Percentiles rank a stretch among this genome's conserved stretches.
These are phyloP conservation scores for Phaeosphaeriaceae sp. DNA, from an alignment of 2,329 filamentous ascomycete species.

Conservation along the genomic window DNA sequence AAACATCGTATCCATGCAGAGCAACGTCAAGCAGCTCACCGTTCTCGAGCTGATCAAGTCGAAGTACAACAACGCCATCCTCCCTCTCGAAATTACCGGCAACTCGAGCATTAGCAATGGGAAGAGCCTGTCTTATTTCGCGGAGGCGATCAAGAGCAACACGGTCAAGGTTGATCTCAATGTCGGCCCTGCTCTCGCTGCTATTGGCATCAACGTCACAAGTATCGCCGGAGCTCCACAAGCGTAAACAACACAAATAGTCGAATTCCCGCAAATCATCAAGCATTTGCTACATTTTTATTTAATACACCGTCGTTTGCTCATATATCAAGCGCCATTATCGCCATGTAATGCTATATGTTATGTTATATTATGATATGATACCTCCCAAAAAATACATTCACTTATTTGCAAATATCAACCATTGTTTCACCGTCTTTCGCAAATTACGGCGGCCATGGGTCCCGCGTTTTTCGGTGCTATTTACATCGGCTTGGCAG, in stretches of 20 bases:
- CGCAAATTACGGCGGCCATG: too few relatives aligned
- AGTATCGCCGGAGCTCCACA: not conserved
- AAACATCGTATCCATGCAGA: constrained; percentile 63
- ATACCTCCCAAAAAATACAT: too few relatives aligned
- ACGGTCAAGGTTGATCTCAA: constrained; percentile 62
- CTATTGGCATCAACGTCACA: constrained; percentile 36
- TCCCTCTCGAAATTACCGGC: constrained; percentile 64
- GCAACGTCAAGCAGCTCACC: constrained; percentile 58
- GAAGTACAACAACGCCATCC: constrained; percentile 61
- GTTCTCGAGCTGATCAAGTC: constrained; percentile 54
- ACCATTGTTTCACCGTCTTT: too few relatives aligned
- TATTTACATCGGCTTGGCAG: too few relatives aligned
- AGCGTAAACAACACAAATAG: not conserved
- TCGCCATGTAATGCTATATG: too few relatives aligned
- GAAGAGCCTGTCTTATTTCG: constrained; percentile 62
- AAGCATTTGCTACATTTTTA: too few relatives aligned
- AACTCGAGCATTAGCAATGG: constrained; percentile 59
- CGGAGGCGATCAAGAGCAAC: constrained; percentile 59
- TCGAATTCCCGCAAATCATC: too few relatives aligned
- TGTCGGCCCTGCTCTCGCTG: constrained; percentile 34
- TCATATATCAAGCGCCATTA: too few relatives aligned
- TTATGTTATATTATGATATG: too few relatives aligned
- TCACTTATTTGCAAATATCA: too few relatives aligned
- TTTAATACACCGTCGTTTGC: too few relatives aligned
- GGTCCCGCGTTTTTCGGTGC: too few relatives aligned